phyloP scores from a whole-genome alignment of 2,329 filamentous ascomycete species.

The Pyrenophora seminiperda region DNA sequence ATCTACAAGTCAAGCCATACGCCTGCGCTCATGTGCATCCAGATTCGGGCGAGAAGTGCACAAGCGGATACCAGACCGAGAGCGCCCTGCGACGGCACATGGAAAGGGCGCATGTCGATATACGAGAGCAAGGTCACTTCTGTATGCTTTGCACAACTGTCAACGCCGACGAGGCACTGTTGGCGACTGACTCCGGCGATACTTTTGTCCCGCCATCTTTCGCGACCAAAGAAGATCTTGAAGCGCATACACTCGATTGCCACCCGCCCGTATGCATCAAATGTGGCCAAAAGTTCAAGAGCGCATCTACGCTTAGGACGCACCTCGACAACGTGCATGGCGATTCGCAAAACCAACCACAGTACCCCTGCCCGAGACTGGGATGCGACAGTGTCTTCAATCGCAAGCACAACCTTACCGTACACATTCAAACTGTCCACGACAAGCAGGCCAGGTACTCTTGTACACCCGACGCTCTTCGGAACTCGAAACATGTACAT shows the following conservation, averaged over 20 bases:
- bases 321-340: constrained; percentile 79
- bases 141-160: constrained; percentile 70
- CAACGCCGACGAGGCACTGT: constrained; percentile 41
- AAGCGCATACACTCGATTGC: constrained; percentile 72
- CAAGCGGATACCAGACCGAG: constrained; percentile 73
- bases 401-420: constrained; percentile 79
- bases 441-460: constrained; percentile 73
- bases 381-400: constrained; percentile 80
- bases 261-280: constrained; percentile 76
- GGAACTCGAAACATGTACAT: constrained; percentile 55
- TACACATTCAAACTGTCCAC: constrained; percentile 78
- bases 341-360: constrained; percentile 48
- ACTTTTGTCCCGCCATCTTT: constrained; percentile 56
- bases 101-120: constrained; percentile 69
- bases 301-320: constrained; percentile 56
- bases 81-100: constrained; percentile 73
- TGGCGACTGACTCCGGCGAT: constrained; percentile 25
- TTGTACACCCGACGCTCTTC: constrained; percentile 73
- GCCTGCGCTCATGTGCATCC: constrained; percentile 67
- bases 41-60: constrained; percentile 62
- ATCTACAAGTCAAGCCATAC: constrained; percentile 74
- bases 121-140: constrained; percentile 63
- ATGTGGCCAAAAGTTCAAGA: constrained; percentile 71
- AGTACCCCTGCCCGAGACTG: constrained; percentile 67
- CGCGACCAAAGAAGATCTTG: constrained; percentile 71